Conservation (phyloP, 1,284 basidiomycete genomes). For the Microbotryum lychnidis-dioicae region DNA sequence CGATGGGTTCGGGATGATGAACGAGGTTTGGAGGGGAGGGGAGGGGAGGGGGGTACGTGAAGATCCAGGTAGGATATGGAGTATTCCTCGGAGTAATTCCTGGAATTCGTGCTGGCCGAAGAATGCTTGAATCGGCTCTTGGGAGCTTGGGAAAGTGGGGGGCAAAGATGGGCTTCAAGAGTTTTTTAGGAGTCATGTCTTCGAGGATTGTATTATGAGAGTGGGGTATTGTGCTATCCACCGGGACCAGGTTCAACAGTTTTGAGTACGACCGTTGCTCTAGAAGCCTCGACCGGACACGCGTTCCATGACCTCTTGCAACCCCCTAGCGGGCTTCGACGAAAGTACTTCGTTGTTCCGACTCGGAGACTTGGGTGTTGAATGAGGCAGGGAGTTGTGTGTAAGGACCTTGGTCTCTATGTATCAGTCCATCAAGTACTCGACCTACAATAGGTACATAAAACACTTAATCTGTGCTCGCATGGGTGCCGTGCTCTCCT, state of each 20-base stretch:
- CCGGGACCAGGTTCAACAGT: constrained; percentile 82
- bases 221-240: constrained; percentile 39
- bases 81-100: too few relatives aligned
- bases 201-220: not conserved
- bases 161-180: not conserved
- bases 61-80: constrained; percentile 67
- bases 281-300: constrained; percentile 72
- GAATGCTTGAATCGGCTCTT: constrained; percentile 78
- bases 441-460: too few relatives aligned
- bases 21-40: constrained; percentile 57
- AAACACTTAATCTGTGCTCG: not conserved
- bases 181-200: not conserved
- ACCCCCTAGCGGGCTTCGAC: constrained; percentile 72
- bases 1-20: constrained; percentile 69
- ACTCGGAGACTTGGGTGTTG: constrained; percentile 48
- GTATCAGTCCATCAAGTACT: too few relatives aligned
- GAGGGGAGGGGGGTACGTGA: constrained; percentile 55
- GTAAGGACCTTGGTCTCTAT: too few relatives aligned
- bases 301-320: constrained; percentile 76
- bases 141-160: not conserved
- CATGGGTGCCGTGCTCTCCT: too few relatives aligned
- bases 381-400: too few relatives aligned
- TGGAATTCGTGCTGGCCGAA: constrained; percentile 37
- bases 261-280: constrained; percentile 87
- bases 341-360: constrained; percentile 74